Evolutionary conservation across 441 rosid species (phyloP), one percentile per base, ranked within the genome.

Genomic region (Brassica hybrid): DNA sequence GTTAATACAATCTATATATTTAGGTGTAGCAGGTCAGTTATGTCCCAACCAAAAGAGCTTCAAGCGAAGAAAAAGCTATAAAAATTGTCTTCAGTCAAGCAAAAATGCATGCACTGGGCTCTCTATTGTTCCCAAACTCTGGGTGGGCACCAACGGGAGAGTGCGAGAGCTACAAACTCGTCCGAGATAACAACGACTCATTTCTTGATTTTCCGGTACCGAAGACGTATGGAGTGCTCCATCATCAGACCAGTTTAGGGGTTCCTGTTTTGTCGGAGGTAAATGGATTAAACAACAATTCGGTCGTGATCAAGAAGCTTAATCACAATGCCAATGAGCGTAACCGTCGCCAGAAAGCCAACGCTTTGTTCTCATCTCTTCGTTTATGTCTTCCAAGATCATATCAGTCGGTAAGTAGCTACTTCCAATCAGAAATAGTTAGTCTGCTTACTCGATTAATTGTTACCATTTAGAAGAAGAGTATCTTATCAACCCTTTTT

Each of bases 271-370:
- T 61, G 12, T 79, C 82, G 10, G 78, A 79, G 21, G 78, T 71
- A 36, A 73, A 62, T 73, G 82, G 41, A 7, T 10, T 73, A 54
- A 27, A 43, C 12, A 16, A 73, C 12, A 67, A 61, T 62, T 73
- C 71, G 16, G 71, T 52, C 1, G 11, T 75, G 75, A 80, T 16
- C 25, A 87, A 85, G 87, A 91, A 91, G 81, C 85, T 89, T 32
- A 85, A 85, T 32, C 96, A 91, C 85, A 91, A 88, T 41, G 90
- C 94, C 0, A 88, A 85, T 1, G 94, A 89, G 69, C 86, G 94
- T 5, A 78, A 86, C 32, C 88, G 92, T 7, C 82, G 96, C 27
- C 86, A 80, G 86, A 88, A 84, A 80, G 77, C 89, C n/a, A 91
- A 86, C 66, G 9, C 14, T 19, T 73, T 89, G 72, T 91, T 81